Evolutionary conservation across 768 basidiomycete genomes (phyloP), one percentile per base, ranked within the genome.

Genomic region (Daedaleopsis nitida): DNA sequence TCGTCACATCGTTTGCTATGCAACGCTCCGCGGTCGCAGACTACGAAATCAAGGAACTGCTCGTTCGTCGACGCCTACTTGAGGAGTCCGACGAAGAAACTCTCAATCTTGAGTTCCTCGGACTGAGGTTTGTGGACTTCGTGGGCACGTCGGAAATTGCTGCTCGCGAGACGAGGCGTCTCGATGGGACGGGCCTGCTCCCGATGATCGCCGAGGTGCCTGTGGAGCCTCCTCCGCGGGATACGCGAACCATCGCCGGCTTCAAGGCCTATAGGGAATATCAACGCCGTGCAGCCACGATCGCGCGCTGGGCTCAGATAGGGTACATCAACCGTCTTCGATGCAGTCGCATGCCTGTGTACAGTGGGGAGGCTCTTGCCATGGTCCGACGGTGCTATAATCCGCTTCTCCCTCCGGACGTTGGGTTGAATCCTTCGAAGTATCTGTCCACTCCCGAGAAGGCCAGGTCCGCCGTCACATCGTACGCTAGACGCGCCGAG

Each of bases 21-120:
- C 78, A 77, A 59, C 89, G 83, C 65, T 94, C 88, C 59, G 92
- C 82, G 57, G 81, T 85, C 62, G 92, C 85, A 62, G 85, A 92
- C 75, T 87, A 87, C 74, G 80, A 94, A 77, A 84, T 97, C 83
- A 83, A 96, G 81, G 91, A 98, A 59, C 72, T 99, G 66, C 83
- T 98, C 35, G 73, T 96, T 38, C 84, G 97, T 13, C 86, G 92
- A 35, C 80, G 86, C 50, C 75, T 97, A 32, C 71, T 95, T 12
- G 73, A 79, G 34, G 81, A 82, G 14, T 69, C 76, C 37, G 75
- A 84, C 68, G 68, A 83, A 73, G 83, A 90, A 65, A 70, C 57
- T 52, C 63, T 87, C 42, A 82, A 89, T 65, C 73, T 92, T n/a
- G 84, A 84, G 44, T 65, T 87, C 19, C 77, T 92, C 23, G 86